Conservation (phyloP, 345 rosid species). For the Citrus glauca region DNA sequence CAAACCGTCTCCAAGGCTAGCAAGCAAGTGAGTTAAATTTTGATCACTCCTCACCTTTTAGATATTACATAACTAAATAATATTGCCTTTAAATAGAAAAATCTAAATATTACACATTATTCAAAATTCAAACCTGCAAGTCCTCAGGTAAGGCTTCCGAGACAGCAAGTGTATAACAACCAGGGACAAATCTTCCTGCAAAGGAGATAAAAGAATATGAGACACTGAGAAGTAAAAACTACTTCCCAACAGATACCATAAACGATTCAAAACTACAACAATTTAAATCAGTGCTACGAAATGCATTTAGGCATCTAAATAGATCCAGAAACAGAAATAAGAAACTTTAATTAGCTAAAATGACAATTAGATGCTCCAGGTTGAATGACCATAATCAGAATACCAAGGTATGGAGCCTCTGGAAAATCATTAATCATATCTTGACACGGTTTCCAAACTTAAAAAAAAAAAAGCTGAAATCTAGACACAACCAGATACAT, state of each 20-base stretch:
- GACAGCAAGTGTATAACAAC: slow-evolving; percentile 84
- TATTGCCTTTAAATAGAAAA: neutral
- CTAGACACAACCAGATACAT: no score
- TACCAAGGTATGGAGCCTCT: no score
- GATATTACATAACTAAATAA: neutral
- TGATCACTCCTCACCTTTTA: neutral
- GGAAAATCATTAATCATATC: no score
- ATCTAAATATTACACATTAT: neutral
- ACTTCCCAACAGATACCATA: neutral
- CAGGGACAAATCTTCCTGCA: slow-evolving; percentile 81
- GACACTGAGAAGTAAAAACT: neutral
- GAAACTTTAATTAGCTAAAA: no score
- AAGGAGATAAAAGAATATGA: neutral
- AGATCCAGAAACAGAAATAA: no score
- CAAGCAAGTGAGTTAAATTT: neutral
- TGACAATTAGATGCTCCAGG: no score
- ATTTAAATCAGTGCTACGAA: neutral
- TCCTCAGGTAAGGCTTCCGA: slow-evolving; percentile 80
- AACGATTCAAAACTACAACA: neutral
- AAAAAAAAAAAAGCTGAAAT: no score
- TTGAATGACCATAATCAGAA: no score
- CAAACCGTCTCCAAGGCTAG: neutral
- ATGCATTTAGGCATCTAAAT: neutral
- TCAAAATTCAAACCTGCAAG: slow-evolving; percentile 53
- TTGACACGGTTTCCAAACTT: no score